Evolutionary conservation across 176 grass and related monocot species (phyloP).

Genomic region (Rhynchospora breviuscula): DNA sequence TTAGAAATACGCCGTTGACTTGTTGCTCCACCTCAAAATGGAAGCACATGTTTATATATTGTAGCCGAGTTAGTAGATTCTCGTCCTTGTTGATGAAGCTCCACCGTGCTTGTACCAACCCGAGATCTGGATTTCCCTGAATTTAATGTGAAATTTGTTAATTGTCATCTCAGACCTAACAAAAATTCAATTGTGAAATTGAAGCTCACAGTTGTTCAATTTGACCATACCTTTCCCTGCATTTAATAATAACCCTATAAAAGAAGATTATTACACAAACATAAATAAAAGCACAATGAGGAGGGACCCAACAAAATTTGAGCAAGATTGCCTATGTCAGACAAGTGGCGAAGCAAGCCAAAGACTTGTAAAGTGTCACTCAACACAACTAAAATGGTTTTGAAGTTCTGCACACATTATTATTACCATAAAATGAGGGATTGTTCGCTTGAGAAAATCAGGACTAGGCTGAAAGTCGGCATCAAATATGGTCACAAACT

Average conservation of each 20-base stretch:
- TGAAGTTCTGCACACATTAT: neutral
- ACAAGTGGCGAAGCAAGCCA: neutral
- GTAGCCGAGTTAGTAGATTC: constrained; percentile 73
- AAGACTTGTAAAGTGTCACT: neutral
- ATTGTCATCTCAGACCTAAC: neutral
- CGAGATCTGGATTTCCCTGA: constrained; percentile 74
- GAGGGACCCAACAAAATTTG: too few species aligned
- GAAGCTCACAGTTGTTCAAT: neutral
- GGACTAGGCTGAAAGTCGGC: constrained; percentile 73
- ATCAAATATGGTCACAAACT: constrained; percentile 86
- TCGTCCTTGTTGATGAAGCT: constrained; percentile 89
- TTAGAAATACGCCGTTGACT: constrained; percentile 73
- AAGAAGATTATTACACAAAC: too few species aligned
- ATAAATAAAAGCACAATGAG: too few species aligned
- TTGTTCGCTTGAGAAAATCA: constrained; percentile 63
- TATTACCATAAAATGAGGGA: constrained; percentile 84
- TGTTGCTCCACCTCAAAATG: constrained; percentile 99
- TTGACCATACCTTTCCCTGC: neutral
- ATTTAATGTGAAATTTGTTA: neutral
- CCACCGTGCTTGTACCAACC: constrained; percentile 85
- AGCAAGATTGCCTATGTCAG: neutral
- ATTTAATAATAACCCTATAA: too few species aligned
- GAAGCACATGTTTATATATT: constrained; percentile 87
- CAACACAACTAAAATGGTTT: neutral
- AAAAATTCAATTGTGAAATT: neutral